Conservation (phyloP, 768 basidiomycete species). For the Punctularia strigosozonata region DNA sequence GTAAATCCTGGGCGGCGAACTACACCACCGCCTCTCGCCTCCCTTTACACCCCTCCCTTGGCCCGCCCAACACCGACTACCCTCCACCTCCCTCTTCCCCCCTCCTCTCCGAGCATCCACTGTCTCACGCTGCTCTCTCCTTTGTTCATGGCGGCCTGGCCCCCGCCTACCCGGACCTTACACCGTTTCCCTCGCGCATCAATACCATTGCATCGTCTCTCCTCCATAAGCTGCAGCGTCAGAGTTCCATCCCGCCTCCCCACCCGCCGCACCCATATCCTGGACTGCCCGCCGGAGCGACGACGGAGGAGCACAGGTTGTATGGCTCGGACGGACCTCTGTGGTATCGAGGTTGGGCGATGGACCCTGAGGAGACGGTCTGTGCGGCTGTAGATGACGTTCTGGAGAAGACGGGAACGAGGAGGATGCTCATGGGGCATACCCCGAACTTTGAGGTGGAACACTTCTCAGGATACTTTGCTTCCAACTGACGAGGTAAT, state of each 20-base stretch:
- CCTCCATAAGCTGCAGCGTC: slow-evolving; percentile 55
- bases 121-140: slow-evolving; percentile 74
- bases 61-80: slow-evolving; percentile 48
- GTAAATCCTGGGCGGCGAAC: slow-evolving; percentile 74
- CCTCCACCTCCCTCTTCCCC: slow-evolving; percentile 24
- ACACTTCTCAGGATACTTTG: background rate
- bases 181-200: slow-evolving; percentile 76
- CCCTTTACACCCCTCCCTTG: slow-evolving; percentile 63
- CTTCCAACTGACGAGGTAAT: background rate
- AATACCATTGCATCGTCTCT: slow-evolving; percentile 66
- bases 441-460: slow-evolving; percentile 68
- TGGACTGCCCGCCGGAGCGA: slow-evolving; percentile 55
- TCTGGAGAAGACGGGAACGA: slow-evolving; percentile 62
- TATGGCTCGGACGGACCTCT: slow-evolving; percentile 75
- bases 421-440: slow-evolving; percentile 93
- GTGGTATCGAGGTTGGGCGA: slow-evolving; percentile 94
- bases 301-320: slow-evolving; percentile 53
- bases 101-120: slow-evolving; percentile 28
- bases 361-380: slow-evolving; percentile 51
- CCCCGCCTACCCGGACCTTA: slow-evolving; percentile 59
- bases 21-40: slow-evolving; percentile 76
- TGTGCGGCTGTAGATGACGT: slow-evolving; percentile 68
- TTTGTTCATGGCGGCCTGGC: slow-evolving; percentile 92
- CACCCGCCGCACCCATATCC: slow-evolving; percentile 73
- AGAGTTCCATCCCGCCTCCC: slow-evolving; percentile 54